Evolutionary conservation across 345 rosid species (phyloP), one percentile per base, ranked within the genome.

Genomic region (Syzygium aqueum): DNA sequence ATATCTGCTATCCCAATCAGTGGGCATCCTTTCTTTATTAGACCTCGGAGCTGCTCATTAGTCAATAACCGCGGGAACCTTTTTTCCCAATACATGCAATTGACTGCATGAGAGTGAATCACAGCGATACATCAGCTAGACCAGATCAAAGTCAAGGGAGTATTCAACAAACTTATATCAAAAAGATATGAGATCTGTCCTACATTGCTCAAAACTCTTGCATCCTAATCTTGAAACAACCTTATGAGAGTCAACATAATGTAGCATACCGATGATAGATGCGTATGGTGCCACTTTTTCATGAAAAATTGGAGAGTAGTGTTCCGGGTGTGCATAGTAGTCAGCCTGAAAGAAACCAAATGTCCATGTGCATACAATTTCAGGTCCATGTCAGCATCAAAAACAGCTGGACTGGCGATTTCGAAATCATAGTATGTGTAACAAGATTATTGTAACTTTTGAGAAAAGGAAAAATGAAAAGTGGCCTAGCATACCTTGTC

Each of bases 21-120:
- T n/a, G 96, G 98, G 51, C 95, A 92, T 67, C 92, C 95, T 89
- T 92, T 92, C 87, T 86, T 90, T 61, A 86, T 91, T 85, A 94
- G 91, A 86, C 93, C 96, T 85, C 90, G 98, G 88, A 96, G 85
- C 93, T 96, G 98, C 90, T 88, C 87, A 52, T 89, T 94, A 92
- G 92, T 95, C 86, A 97, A 89, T 87, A 97, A 91, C 65, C 93
- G 92, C 3, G 98, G 98, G 92, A 94, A 97, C 85, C 98, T 92
- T 89, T 91, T 92, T 91, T 97, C 99, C 99, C 99, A 97, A 84
- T 97, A 97, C 96, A 96, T 95, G 93, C 99, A 96, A 90, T 97
- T 97, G 51, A 97, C 99, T 97, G 93, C 86, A 90, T 67, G 12
- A 67, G 21, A 84, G 67, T 27, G 88, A 80, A 85, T 86, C 17